These are phyloP conservation scores for Aspergillus puulaauensis DNA, from an alignment of 2,329 filamentous ascomycete genomes.

Conservation along the genomic window DNA sequence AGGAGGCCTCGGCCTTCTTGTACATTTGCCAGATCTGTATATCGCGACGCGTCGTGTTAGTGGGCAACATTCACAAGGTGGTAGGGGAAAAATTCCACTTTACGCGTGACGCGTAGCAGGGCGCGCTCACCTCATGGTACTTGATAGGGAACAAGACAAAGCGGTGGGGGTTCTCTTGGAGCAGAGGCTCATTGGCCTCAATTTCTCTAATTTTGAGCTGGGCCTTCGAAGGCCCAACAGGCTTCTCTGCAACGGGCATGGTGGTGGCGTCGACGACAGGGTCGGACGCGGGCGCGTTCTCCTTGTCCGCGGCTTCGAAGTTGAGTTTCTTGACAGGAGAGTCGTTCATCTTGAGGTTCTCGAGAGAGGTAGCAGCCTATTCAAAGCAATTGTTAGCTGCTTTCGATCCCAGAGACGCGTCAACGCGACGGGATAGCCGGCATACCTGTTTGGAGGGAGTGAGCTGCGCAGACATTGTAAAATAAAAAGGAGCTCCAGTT, in stretches of 20 bases:
- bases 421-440: slow-evolving; percentile 38
- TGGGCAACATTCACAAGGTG: slow-evolving; percentile 10
- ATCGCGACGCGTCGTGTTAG: slow-evolving; percentile 40
- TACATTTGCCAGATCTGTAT: slow-evolving; percentile 99
- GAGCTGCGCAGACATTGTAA: slow-evolving; percentile 71
- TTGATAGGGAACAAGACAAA: slow-evolving; percentile 99
- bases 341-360: slow-evolving; percentile 83
- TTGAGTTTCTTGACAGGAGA: slow-evolving; percentile 88
- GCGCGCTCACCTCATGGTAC: slow-evolving; percentile 86
- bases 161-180: slow-evolving; percentile 92
- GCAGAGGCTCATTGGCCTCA: slow-evolving; percentile 82
- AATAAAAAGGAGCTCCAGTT: slow-evolving; percentile 15
- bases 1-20: slow-evolving; percentile 99
- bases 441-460: slow-evolving; percentile 72
- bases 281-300: slow-evolving; percentile 65
- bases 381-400: slow-evolving; percentile 38
- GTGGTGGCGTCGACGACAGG: slow-evolving; percentile 55
- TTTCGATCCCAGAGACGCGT: slow-evolving; percentile 32
- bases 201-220: slow-evolving; percentile 61
- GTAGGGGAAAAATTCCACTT: slow-evolving; percentile 48
- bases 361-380: slow-evolving; percentile 82
- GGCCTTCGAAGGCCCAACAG: slow-evolving; percentile 39
- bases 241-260: slow-evolving; percentile 53
- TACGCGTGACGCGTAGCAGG: slow-evolving; percentile 66
- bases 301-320: slow-evolving; percentile 74